Evolutionary conservation across 441 rosid genomes (phyloP), one percentile per base, ranked within the genome.

Genomic region (Lepidium campestre): DNA sequence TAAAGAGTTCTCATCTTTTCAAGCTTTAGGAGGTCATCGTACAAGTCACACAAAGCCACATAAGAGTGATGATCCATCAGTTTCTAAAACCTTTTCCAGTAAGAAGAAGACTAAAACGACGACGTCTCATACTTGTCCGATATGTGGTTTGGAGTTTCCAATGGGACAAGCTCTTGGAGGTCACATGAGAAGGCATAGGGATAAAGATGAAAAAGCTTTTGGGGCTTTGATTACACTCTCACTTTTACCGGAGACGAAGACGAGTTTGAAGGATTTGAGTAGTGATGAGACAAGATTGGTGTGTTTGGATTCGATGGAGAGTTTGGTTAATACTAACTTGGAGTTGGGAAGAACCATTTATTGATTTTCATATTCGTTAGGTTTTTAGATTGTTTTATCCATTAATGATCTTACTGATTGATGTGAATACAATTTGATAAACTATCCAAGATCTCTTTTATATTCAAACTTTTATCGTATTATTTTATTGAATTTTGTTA

Each of bases 161-260:
- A 22, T 84, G 2, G 92, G 92, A 6, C 89, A 86, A 58, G 92
- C 92, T 6, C 85, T 84, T 11, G 92, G 92, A 0, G 92, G 89
- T 10, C 92, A 86, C 57, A 86, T 86, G 89, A 86, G 87, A 79
- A 80, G 73, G 62, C 88, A 86, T 49, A 72, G 81, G 57, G 14
- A 59, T 50, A 20, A 8, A 7, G 20, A 62, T 8, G 64, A 54
- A 3, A 54, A 54, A 4, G 42, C 25, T 0, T 7, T 22, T 0
- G 37, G 36, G 7, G 66, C 22, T 5, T 68, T 63, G 66, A 80
- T 56, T 69, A 79, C 83, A 18, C 75, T 27, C 13, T 57, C 66
- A 25, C 60, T 73, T 6, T 65, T 68, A 34, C 80, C 81, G 10
- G 76, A 50, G 42, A 7, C 2, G 20, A 27, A 74, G 57, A 47